Evolutionary conservation across 2,329 filamentous ascomycete genomes (phyloP), one percentile per base, ranked within the genome.

Genomic region (Alternaria dauci): DNA sequence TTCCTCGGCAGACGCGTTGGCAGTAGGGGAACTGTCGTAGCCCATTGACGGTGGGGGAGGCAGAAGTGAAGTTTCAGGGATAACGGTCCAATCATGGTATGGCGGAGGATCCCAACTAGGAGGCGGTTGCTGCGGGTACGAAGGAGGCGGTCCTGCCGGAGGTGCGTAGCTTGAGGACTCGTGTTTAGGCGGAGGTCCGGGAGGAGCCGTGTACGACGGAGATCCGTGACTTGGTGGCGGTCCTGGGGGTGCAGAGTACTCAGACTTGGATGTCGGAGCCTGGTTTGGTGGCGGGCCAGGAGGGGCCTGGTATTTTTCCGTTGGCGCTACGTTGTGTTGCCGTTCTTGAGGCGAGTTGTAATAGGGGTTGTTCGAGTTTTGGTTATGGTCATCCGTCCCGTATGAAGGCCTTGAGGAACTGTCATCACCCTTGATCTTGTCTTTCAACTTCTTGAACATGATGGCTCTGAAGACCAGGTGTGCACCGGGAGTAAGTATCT

Each of bases 31-130:
- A 32, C 77, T 80, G 61, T 91, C 87, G 70, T 88, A 87, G 50
- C 86, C 86, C 55, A 92, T 84, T 30, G 86, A 85, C 0, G 91
- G 91, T 1, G 91, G 91, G 0, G 90, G 90, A 1, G 91, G 91
- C 43, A 93, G 86, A 9, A 91, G 83, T 1, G 89, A 83, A 1
- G 87, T 92, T 75, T 93, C 91, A 0, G 91, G 90, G 1, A 93
- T 89, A 3, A 88, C 86, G 7, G 85, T 83, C 91, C 91, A 93
- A 78, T 91, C 87, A 74, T 93, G 90, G 67, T 87, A 87, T 26
- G 85, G 83, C 18, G 86, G 86, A 14, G 86, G 85, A 25, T 79
- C 71, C 58, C 71, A 74, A 59, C 71, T 76, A 46, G 76, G 74
- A 25, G 76, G 75, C 12, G 73, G 78, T 55, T 74, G 75, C 55